These are phyloP conservation scores for Globisporangium spiculum DNA, from an alignment of 352 stramenopile genomes.

Conservation along the genomic window DNA sequence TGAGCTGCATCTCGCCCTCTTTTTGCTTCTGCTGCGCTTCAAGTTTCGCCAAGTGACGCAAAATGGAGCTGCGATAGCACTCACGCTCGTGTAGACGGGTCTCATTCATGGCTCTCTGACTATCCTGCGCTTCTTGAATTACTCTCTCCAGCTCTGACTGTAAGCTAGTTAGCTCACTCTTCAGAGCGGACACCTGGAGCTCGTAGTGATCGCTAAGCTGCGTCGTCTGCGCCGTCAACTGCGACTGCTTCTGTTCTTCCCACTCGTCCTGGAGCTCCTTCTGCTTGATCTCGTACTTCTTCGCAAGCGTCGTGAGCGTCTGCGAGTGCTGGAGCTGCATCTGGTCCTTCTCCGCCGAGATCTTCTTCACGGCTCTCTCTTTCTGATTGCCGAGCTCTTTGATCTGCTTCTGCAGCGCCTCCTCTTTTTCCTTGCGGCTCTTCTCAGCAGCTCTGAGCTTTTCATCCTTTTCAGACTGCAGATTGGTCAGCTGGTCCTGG, in stretches of 20 bases:
- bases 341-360: conserved; percentile 24
- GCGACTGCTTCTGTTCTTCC: conserved; percentile 15
- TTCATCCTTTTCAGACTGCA: conserved; percentile 29
- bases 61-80: conserved; percentile 10
- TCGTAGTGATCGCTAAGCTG: conserved; percentile 28
- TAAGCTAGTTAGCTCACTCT: conserved; percentile 17
- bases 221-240: conserved; percentile 21
- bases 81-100: conserved; percentile 11
- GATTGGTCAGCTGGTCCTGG: conserved; percentile 27
- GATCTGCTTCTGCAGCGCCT: conserved; percentile 35
- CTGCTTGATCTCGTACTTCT: conserved; percentile 14
- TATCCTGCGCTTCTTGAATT: conserved; percentile 4
- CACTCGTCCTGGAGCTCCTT: conserved; percentile 21
- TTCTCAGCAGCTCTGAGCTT: conserved; percentile 29
- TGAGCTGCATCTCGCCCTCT: conserved; percentile 1
- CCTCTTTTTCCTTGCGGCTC: conserved; percentile 43
- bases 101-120: conserved; percentile 20
- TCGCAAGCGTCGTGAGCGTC: conserved; percentile 18
- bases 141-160: conserved; percentile 7
- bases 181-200: conserved; percentile 21
- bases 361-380: conserved; percentile 28
- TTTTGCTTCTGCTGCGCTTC: background rate
- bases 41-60: background rate
- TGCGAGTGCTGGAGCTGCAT: conserved; percentile 24
- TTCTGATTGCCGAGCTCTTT: conserved; percentile 28